phyloP scores from a whole-genome alignment of 164 flowering plant genomes.

The Paratinospora sagittata region DNA sequence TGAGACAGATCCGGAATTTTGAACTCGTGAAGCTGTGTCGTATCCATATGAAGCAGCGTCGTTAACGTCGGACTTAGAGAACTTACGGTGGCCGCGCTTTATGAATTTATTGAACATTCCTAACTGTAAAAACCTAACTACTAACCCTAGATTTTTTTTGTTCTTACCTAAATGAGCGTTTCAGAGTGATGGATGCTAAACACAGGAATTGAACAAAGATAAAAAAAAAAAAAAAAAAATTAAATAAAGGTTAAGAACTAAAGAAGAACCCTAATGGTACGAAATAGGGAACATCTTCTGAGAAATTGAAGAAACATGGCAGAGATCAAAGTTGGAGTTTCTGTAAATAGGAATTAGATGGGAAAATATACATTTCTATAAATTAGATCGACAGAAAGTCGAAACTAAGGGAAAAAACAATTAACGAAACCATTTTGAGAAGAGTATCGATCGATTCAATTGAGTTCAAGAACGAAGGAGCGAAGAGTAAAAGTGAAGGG shows the following conservation, averaged over 20 bases:
- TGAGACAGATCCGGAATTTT: conserved; percentile 26
- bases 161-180: not conserved
- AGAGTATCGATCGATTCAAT: not conserved
- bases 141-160: not conserved
- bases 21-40: conserved; percentile 13
- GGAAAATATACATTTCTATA: not conserved
- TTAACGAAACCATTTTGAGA: not conserved
- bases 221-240: not conserved
- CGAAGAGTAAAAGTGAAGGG: not conserved
- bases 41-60: conserved; percentile 21
- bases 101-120: conserved; percentile 64
- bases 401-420: not conserved
- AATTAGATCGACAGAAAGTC: not conserved
- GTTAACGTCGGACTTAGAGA: conserved; percentile 38
- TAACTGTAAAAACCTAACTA: not conserved
- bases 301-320: conserved; percentile 1
- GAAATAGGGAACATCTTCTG: not conserved
- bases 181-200: not conserved
- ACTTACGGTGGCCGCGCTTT: conserved; percentile 49
- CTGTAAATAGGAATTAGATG: conserved; percentile 6
- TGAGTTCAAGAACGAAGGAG: not conserved
- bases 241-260: not conserved
- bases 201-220: not conserved
- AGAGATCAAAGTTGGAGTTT: conserved; percentile 3
- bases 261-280: not conserved